These are phyloP conservation scores for Chlorella variabilis DNA, from an alignment of 163 green algal genomes.

Conservation along the genomic window DNA sequence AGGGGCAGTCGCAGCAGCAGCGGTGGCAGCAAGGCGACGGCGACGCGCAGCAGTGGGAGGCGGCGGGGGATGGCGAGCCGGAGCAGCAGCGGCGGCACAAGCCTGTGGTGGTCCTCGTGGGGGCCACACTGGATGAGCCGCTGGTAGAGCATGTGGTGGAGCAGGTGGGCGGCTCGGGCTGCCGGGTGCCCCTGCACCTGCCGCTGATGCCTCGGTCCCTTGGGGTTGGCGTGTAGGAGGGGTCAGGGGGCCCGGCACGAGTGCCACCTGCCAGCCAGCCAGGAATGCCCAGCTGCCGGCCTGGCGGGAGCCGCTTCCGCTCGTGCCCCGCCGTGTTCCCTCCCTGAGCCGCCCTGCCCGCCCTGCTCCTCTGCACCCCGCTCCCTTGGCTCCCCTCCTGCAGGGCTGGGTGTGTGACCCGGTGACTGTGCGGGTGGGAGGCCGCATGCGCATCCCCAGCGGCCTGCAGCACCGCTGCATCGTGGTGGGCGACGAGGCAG, in stretches of 20 bases:
- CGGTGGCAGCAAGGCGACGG: not conserved
- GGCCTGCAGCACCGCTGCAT: conserved; percentile 68
- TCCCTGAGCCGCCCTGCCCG: conserved; percentile 4
- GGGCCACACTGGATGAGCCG: conserved; percentile 68
- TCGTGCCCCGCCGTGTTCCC: no score
- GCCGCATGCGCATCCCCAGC: conserved; percentile 56
- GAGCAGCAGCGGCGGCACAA: conserved; percentile 6
- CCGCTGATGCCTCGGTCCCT: not conserved
- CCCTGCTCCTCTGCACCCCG: not conserved
- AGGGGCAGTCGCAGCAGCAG: not conserved
- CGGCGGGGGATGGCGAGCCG: not conserved
- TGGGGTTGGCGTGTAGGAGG: no score
- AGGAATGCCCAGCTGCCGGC: no score
- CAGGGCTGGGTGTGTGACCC: conserved; percentile 62
- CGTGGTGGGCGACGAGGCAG: conserved; percentile 31
- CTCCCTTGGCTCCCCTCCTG: not conserved
- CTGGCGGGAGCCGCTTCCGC: no score
- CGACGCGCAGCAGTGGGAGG: not conserved
- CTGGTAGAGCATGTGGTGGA: conserved; percentile 52
- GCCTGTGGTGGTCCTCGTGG: conserved; percentile 72
- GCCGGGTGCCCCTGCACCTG: not conserved
- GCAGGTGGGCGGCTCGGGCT: conserved; percentile 41
- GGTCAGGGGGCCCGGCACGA: no score
- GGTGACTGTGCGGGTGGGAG: conserved; percentile 49
- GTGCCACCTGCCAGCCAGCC: no score